These are phyloP conservation scores for Sporopachydermia cereana DNA, from an alignment of 1,139 yeast species.

Conservation along the genomic window DNA sequence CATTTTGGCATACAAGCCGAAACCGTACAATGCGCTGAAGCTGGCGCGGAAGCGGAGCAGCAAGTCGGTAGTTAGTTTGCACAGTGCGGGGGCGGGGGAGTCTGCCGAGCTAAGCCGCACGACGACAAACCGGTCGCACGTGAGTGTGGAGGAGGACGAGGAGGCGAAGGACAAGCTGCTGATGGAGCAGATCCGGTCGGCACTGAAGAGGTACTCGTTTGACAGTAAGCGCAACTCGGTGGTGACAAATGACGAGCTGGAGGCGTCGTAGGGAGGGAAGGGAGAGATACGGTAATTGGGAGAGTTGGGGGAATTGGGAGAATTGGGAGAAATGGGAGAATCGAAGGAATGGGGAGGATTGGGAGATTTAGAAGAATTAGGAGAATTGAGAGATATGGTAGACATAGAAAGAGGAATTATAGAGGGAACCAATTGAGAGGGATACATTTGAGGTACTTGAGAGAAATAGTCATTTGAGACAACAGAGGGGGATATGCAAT, in stretches of 20 bases:
- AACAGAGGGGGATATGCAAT: no score
- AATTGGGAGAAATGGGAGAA: background rate
- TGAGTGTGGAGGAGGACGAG: constrained; percentile 46
- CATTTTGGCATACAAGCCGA: constrained; percentile 11
- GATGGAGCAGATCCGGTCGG: constrained; percentile 40
- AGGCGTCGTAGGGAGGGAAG: constrained; percentile 23
- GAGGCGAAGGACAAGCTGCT: constrained; percentile 27
- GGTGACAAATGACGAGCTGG: constrained; percentile 46
- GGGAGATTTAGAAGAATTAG: background rate
- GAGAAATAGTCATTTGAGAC: no score
- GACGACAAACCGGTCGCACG: constrained; percentile 54
- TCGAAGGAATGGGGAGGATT: background rate
- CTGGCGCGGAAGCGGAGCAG: constrained; percentile 9
- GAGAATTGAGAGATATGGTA: background rate
- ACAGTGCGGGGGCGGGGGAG: constrained; percentile 24
- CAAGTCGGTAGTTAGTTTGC: constrained; percentile 12
- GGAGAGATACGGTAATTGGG: background rate
- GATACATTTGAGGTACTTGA: no score
- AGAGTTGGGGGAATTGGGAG: background rate
- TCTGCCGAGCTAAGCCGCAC: constrained; percentile 20
- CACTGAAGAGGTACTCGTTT: constrained; percentile 37
- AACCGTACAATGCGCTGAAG: constrained; percentile 8
- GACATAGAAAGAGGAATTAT: no score
- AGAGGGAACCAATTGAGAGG: no score
- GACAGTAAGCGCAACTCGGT: constrained; percentile 30